These are phyloP conservation scores for Fusarium newnesense DNA, from an alignment of 2,329 filamentous ascomycete genomes.

Conservation along the genomic window DNA sequence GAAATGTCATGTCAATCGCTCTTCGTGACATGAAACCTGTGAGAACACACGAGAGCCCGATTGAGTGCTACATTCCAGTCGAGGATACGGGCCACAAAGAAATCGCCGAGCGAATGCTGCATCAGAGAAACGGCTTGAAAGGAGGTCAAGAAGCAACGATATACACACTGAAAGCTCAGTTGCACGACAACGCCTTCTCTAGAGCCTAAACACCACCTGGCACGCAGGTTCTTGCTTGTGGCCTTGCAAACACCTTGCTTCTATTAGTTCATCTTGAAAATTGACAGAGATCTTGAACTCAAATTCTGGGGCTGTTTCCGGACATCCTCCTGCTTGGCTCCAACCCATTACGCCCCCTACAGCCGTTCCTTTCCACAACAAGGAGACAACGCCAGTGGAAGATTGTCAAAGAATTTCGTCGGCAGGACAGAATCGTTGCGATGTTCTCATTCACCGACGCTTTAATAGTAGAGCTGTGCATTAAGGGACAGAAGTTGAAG, in stretches of 20 bases:
- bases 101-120: not conserved
- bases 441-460: not conserved
- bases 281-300: not conserved
- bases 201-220: not conserved
- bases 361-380: not conserved
- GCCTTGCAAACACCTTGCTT: not conserved
- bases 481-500: not conserved
- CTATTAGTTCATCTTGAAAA: not conserved
- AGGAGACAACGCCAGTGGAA: not conserved
- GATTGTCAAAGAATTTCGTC: not conserved
- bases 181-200: not conserved
- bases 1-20: slow-evolving; percentile 24
- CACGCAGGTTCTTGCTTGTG: not conserved
- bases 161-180: not conserved
- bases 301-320: not conserved
- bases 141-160: not conserved
- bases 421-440: not conserved
- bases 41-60: not conserved
- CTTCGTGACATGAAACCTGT: slow-evolving; percentile 16
- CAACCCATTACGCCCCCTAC: no score
- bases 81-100: not conserved
- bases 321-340: not conserved
- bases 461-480: not conserved
- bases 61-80: not conserved
- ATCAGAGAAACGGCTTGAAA: not conserved